These are phyloP conservation scores for Brettanomyces anomalus DNA, from an alignment of 805 yeast species.

Conservation along the genomic window DNA sequence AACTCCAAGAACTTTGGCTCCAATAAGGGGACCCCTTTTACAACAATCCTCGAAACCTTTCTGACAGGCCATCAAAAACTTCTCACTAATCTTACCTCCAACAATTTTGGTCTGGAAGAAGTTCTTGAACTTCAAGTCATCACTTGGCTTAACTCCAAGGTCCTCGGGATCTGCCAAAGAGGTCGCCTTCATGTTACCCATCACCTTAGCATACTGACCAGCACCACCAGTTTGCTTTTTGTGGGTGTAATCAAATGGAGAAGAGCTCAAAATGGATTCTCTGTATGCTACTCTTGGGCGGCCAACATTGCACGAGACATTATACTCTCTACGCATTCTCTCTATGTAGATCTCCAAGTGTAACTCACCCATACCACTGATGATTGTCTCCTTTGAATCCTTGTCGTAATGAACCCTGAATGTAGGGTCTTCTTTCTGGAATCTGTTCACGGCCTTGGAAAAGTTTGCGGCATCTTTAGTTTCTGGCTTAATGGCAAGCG, in stretches of 20 bases:
- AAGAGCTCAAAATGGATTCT: conserved; percentile 70
- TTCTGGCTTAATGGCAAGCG: conserved; percentile 82
- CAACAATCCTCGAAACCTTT: conserved; percentile 93
- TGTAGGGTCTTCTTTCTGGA: conserved; percentile 98
- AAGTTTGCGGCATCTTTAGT: conserved; percentile 81
- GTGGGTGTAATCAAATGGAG: conserved; percentile 87
- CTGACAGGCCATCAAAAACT: conserved; percentile 86
- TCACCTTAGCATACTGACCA: conserved; percentile 96
- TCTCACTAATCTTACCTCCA: conserved; percentile 96
- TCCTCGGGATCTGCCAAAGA: conserved; percentile 45
- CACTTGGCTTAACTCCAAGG: conserved; percentile 20
- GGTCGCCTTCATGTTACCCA: conserved; percentile 56
- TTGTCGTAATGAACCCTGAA: conserved; percentile 85
- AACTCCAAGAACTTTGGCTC: conserved; percentile 88
- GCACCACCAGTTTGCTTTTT: conserved; percentile 99
- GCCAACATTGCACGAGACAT: conserved; percentile 91
- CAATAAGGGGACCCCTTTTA: conserved; percentile 94
- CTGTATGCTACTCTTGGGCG: conserved; percentile 97
- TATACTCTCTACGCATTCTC: conserved; percentile 96
- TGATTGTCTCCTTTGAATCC: conserved; percentile 89
- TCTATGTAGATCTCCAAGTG: conserved; percentile 97
- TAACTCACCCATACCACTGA: conserved; percentile 97
- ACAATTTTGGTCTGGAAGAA: conserved; percentile 79
- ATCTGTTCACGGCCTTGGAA: conserved; percentile 93
- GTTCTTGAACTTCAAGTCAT: conserved; percentile 39